A percentile compares a stretch with the other conserved stretches of the same genome.
These are phyloP conservation scores for Apiospora hydei DNA, from an alignment of 2,329 filamentous ascomycete species.

Conservation along the genomic window DNA sequence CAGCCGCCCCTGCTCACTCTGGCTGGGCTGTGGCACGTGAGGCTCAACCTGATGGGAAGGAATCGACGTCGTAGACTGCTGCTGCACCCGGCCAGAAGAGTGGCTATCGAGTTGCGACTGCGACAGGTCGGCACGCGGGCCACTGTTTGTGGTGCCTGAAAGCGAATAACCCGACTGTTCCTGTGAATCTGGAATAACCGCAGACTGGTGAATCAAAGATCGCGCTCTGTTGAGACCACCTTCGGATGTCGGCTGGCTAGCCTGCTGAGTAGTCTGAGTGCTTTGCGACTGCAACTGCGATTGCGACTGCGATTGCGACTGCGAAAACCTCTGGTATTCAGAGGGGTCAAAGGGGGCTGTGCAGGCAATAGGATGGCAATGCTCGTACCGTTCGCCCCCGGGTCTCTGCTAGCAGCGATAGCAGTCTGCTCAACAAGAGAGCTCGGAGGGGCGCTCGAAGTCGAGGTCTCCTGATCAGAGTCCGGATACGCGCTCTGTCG, in stretches of 20 bases:
- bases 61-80: conserved; percentile 33
- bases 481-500: neutral
- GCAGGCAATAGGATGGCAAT: conserved; percentile 33
- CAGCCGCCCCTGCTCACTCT: conserved; percentile 12
- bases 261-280: conserved; percentile 28
- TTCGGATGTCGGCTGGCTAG: conserved; percentile 28
- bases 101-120: conserved; percentile 28
- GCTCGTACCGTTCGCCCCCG: conserved; percentile 15
- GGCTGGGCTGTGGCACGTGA: neutral
- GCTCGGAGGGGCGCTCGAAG: neutral
- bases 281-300: conserved; percentile 25
- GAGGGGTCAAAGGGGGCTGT: conserved; percentile 30
- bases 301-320: conserved; percentile 5
- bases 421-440: conserved; percentile 24
- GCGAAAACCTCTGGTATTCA: conserved; percentile 28
- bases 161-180: conserved; percentile 35
- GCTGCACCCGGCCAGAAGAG: conserved; percentile 20
- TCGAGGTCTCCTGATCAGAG: neutral
- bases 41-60: conserved; percentile 41
- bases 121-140: conserved; percentile 1
- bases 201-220: conserved; percentile 1
- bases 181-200: conserved; percentile 42
- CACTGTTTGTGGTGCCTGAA: conserved; percentile 33
- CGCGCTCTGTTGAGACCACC: neutral
- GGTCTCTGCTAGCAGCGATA: conserved; percentile 31